A percentile compares a stretch with the other conserved stretches of the same genome.
Evolutionary conservation across 2,329 filamentous ascomycete species (phyloP).

Genomic region (Bipolaris gigantea): DNA sequence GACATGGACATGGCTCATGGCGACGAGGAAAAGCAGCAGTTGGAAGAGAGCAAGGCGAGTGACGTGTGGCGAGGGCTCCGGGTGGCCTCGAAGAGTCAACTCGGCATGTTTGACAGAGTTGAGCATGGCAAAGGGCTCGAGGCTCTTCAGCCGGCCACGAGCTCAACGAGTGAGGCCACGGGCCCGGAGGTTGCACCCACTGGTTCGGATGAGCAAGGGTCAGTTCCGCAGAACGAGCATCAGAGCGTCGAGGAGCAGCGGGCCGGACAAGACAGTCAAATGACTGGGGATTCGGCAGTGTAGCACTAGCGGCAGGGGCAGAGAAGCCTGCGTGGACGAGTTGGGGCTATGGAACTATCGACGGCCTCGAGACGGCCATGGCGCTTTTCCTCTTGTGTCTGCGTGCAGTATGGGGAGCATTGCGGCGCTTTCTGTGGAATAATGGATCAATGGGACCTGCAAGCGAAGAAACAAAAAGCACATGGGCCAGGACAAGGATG

Average conservation of each 20-base stretch:
- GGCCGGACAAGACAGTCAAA: slow-evolving; percentile 44
- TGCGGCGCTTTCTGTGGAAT: slow-evolving; percentile 31
- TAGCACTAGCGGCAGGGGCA: slow-evolving; percentile 32
- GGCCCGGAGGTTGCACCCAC: slow-evolving; percentile 39
- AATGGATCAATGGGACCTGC: background rate
- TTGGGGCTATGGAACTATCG: slow-evolving; percentile 32
- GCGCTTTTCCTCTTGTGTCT: slow-evolving; percentile 35
- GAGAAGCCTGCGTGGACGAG: slow-evolving; percentile 27
- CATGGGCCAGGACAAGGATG: slow-evolving; percentile 13
- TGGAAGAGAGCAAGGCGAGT: slow-evolving; percentile 75
- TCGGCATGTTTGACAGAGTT: slow-evolving; percentile 82
- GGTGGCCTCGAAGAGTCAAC: slow-evolving; percentile 71
- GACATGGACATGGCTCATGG: slow-evolving; percentile 80
- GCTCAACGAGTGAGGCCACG: slow-evolving; percentile 38
- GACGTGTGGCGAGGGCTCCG: slow-evolving; percentile 89
- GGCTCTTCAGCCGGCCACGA: slow-evolving; percentile 48
- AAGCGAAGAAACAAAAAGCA: slow-evolving; percentile 11
- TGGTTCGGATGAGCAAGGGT: slow-evolving; percentile 42
- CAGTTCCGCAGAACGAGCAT: slow-evolving; percentile 42
- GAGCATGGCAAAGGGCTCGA: slow-evolving; percentile 71
- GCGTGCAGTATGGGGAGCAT: slow-evolving; percentile 39
- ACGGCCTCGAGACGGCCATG: slow-evolving; percentile 22
- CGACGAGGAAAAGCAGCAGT: slow-evolving; percentile 61
- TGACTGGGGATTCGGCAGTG: slow-evolving; percentile 37
- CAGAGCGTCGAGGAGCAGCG: slow-evolving; percentile 46